Evolutionary conservation across 163 green algal species (phyloP).

Genomic region (Smithsoniella earleae): DNA sequence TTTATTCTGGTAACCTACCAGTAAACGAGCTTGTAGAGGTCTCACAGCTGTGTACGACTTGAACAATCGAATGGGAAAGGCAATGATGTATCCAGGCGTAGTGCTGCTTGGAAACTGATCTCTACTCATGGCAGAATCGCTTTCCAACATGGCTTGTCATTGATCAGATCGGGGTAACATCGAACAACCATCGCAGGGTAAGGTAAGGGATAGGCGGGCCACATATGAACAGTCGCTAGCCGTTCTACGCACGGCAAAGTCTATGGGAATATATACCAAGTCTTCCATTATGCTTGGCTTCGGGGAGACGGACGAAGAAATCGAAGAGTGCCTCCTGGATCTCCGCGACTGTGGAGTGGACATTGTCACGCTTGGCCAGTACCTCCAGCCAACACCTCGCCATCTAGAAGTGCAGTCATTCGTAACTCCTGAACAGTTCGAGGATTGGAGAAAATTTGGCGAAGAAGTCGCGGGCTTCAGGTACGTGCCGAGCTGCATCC

Average conservation of each 20-base stretch:
- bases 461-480: slow-evolving; percentile 68
- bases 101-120: no score
- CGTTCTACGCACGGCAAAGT: slow-evolving; percentile 57
- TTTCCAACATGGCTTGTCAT: no score
- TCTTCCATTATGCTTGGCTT: slow-evolving; percentile 86
- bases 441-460: slow-evolving; percentile 72
- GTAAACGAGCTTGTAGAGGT: no score
- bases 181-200: slow-evolving; percentile 50
- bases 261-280: slow-evolving; percentile 70
- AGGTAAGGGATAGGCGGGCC: slow-evolving; percentile 67
- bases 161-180: no score
- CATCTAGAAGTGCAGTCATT: slow-evolving; percentile 76
- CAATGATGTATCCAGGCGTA: no score
- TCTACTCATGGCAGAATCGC: no score
- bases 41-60: no score
- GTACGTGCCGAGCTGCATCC: slow-evolving; percentile 28
- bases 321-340: neutral
- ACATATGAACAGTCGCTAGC: slow-evolving; percentile 62
- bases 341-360: slow-evolving; percentile 68
- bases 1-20: no score
- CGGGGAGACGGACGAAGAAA: slow-evolving; percentile 59
- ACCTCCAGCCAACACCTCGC: slow-evolving; percentile 80
- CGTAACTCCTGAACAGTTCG: slow-evolving; percentile 82
- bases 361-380: slow-evolving; percentile 92
- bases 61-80: no score